phyloP scores from a whole-genome alignment of 78 protist species.

The Dictyostelium intermedium region DNA sequence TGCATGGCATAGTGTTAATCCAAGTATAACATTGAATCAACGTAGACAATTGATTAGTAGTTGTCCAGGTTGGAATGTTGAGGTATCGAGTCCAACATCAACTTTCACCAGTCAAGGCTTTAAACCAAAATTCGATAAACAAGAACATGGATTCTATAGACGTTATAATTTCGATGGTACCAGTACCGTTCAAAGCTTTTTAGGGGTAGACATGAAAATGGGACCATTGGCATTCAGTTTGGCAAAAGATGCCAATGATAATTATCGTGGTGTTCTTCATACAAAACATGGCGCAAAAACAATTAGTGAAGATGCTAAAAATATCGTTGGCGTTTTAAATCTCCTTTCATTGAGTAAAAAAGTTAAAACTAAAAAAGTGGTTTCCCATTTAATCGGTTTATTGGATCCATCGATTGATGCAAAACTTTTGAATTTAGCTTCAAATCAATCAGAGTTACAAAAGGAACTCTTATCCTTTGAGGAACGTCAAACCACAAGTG shows the following conservation, averaged over 20 bases:
- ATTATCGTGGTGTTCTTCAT: slow-evolving; percentile 60
- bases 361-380: slow-evolving; percentile 41
- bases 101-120: not conserved
- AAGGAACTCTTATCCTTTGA: slow-evolving; percentile 50
- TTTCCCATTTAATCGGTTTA: not conserved
- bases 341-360: not conserved
- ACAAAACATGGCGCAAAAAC: slow-evolving; percentile 57
- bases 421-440: slow-evolving; percentile 2
- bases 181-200: slow-evolving; percentile 3
- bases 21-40: not conserved
- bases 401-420: slow-evolving; percentile 24
- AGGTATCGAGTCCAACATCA: not conserved
- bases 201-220: slow-evolving; percentile 50
- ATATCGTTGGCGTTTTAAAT: slow-evolving; percentile 8
- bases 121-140: slow-evolving; percentile 31
- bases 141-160: slow-evolving; percentile 51
- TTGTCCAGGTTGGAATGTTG: slow-evolving; percentile 56
- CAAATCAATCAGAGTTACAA: slow-evolving; percentile 57
- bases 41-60: slow-evolving; percentile 8
- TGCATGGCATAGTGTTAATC: not conserved
- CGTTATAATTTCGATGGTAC: slow-evolving; percentile 27
- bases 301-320: slow-evolving; percentile 9
- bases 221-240: slow-evolving; percentile 70
- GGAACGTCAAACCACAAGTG: slow-evolving; percentile 73
- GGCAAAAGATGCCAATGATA: slow-evolving; percentile 21